These are phyloP conservation scores for Sporobolomyces roseus DNA, from an alignment of 768 basidiomycete genomes.

Conservation along the genomic window DNA sequence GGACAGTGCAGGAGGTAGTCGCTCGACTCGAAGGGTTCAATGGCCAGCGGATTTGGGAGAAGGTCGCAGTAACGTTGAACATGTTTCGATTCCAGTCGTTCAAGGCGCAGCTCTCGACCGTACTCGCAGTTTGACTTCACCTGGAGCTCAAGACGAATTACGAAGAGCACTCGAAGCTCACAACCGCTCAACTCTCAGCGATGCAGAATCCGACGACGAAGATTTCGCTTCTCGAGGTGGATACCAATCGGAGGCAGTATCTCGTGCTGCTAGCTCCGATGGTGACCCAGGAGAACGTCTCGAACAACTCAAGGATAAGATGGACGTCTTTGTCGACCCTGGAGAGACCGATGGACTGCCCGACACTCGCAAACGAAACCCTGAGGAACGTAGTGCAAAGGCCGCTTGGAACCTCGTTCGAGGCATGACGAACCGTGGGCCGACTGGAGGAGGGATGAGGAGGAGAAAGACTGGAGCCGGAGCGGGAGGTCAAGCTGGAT, in stretches of 20 bases:
- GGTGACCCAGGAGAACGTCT: conserved; percentile 34
- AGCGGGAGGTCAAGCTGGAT: conserved; percentile 15
- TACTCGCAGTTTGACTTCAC: conserved; percentile 23
- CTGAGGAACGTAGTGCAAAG: conserved; percentile 34
- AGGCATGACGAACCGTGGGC: conserved; percentile 1
- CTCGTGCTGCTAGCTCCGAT: conserved; percentile 37
- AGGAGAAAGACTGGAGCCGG: conserved; percentile 8
- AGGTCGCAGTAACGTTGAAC: background rate
- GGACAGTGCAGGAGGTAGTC: background rate
- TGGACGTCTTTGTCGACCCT: conserved; percentile 57
- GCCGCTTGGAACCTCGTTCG: conserved; percentile 39
- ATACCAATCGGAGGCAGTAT: conserved; percentile 22
- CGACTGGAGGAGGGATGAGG: background rate
- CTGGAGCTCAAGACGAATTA: conserved; percentile 31
- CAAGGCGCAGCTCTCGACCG: conserved; percentile 10
- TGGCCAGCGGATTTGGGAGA: conserved; percentile 26
- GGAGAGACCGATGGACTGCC: conserved; percentile 65
- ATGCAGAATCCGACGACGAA: conserved; percentile 16
- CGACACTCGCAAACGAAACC: conserved; percentile 46
- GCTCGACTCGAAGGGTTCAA: conserved; percentile 23
- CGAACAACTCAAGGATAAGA: conserved; percentile 33
- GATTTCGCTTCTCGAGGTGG: conserved; percentile 9
- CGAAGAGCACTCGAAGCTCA: conserved; percentile 32
- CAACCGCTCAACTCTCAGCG: conserved; percentile 6
- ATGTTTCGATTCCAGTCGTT: conserved; percentile 31